A percentile compares a stretch with the other conserved stretches of the same genome.
Conservation (phyloP, 2,329 filamentous ascomycete species). For the Ascosphaera aggregata region DNA sequence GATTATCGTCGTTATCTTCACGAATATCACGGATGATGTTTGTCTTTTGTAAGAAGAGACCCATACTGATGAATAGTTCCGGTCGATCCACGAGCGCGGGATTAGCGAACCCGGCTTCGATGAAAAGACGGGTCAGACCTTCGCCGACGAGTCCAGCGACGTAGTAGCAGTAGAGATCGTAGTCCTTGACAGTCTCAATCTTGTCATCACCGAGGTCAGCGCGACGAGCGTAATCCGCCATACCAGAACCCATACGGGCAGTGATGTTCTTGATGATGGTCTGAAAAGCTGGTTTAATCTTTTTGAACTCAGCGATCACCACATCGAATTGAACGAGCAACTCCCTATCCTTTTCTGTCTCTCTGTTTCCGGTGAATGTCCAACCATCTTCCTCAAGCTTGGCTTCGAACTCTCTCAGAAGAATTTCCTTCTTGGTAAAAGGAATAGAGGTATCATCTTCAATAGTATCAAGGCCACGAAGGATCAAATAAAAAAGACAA, state of each 20-base stretch:
- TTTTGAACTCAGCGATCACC: conserved; percentile 67
- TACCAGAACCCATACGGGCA: conserved; percentile 87
- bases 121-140: conserved; percentile 73
- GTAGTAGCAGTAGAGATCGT: conserved; percentile 94
- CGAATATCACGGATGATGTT: conserved; percentile 95
- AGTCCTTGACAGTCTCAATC: conserved; percentile 64
- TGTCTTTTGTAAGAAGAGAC: conserved; percentile 89
- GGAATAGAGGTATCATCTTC: conserved; percentile 95
- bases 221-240: conserved; percentile 86
- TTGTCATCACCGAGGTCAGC: conserved; percentile 49
- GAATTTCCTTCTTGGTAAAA: conserved; percentile 57
- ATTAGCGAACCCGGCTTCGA: conserved; percentile 69
- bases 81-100: conserved; percentile 56
- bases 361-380: conserved; percentile 68
- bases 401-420: conserved; percentile 62
- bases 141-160: conserved; percentile 97
- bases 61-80: conserved; percentile 82
- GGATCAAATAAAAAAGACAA: conserved; percentile 73
- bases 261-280: conserved; percentile 84
- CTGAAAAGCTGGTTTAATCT: conserved; percentile 64
- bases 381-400: conserved; percentile 66
- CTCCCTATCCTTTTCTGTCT: conserved; percentile 83
- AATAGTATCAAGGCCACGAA: conserved; percentile 90
- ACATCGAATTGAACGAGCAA: conserved; percentile 81
- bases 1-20: conserved; percentile 70